Evolutionary conservation across 2,329 filamentous ascomycete genomes (phyloP), one percentile per base, ranked within the genome.

Genomic region (Esteya vermicola): DNA sequence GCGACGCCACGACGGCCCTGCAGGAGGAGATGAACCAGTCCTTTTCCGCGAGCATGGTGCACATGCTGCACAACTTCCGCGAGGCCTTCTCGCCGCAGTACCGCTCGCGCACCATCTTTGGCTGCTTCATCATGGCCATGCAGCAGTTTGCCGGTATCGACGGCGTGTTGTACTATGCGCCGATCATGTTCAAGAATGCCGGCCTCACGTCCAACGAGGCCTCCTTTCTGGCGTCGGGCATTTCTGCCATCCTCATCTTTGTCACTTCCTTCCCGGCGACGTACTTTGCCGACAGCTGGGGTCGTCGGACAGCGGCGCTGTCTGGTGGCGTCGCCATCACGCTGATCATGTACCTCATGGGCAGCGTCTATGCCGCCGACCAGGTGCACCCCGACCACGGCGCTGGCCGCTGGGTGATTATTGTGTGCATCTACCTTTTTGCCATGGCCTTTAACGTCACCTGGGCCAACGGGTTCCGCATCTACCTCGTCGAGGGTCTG

Each of bases 121-220:
- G 65, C 1, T 63, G 70, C 7, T 77, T 77, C 42, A 54, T 78
- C 19, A 64, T 78, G 59, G 66, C 58, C 1, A 68, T 75, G 57
- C 68, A 75, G 43, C 75, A 78, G 36, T 59, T 78, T 10, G 67
- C 60, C 16, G 73, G 75, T 0, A 77, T 78, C 30, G 74, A 79
- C 28, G 74, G 39, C 22, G 65, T 78, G 0, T 57, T 78, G 3
- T 76, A 73, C 45, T 79, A 80, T 41, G 71, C 74, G 0, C 75
- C 76, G 0, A 58, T 70, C 0, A 55, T 80, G 0, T 78, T 80
- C 47, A 58, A 64, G 18, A 70, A 75, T 41, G 72, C 75, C 0
- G 75, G 75, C 0, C 60, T 79, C 3, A 57, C 60, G 7, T 68
- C 66, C 2, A 59, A 66, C 10, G 60, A 65, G 41, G 64, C 68